phyloP scores from a whole-genome alignment of 208 protist species.

The Herpetomonas muscarum region DNA sequence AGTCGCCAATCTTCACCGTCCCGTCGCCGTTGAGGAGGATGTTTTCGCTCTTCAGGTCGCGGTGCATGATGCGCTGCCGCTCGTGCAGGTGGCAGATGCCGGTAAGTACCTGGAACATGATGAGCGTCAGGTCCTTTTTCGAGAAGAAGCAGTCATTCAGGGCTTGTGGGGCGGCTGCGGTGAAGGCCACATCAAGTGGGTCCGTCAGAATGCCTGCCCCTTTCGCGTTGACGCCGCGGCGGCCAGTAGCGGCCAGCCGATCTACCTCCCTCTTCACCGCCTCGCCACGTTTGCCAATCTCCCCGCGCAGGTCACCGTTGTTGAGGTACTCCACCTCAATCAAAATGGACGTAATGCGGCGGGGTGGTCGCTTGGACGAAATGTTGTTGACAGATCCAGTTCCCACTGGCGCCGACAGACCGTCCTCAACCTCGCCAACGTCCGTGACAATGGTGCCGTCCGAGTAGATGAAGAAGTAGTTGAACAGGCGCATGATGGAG shows the following conservation, averaged over 20 bases:
- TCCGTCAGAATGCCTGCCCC: neutral
- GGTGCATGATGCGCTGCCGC: slow-evolving; percentile 74
- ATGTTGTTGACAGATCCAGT: neutral
- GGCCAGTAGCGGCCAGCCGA: neutral
- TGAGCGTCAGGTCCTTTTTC: slow-evolving; percentile 64
- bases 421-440: neutral
- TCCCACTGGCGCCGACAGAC: neutral
- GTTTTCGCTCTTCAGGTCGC: slow-evolving; percentile 87
- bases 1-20: slow-evolving; percentile 83
- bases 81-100: slow-evolving; percentile 81
- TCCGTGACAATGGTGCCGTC: slow-evolving; percentile 1
- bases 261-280: neutral
- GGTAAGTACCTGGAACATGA: slow-evolving; percentile 73
- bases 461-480: slow-evolving; percentile 7
- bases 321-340: slow-evolving; percentile 53
- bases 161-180: slow-evolving; percentile 11
- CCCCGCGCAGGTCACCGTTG: slow-evolving; percentile 34
- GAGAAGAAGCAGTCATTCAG: slow-evolving; percentile 31
- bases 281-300: slow-evolving; percentile 22
- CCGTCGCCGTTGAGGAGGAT: slow-evolving; percentile 77
- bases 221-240: neutral
- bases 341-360: slow-evolving; percentile 17
- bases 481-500: slow-evolving; percentile 11
- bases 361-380: neutral
- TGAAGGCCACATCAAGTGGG: neutral